These are phyloP conservation scores for Cutaneotrichosporon sp. DNA, from an alignment of 1,284 basidiomycete genomes.

Conservation along the genomic window DNA sequence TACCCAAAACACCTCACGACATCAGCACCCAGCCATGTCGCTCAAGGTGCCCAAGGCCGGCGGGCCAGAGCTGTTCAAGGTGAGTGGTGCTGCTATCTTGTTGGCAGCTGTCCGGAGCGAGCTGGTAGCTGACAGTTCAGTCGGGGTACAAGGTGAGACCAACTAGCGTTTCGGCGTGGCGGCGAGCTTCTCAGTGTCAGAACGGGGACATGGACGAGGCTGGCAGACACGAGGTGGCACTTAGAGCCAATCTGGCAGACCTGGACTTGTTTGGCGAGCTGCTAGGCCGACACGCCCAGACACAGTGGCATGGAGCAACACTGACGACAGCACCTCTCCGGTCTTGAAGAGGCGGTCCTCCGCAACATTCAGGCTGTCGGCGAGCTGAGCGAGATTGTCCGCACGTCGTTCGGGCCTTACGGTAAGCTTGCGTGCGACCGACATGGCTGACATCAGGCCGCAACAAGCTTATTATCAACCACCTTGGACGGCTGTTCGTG, in stretches of 20 bases:
- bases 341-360: conserved; percentile 86
- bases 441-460: conserved; percentile 58
- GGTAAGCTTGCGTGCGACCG: conserved; percentile 52
- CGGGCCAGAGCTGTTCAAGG: conserved; percentile 80
- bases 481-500: conserved; percentile 90
- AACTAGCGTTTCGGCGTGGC: too few species aligned
- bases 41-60: conserved; percentile 73
- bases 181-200: too few species aligned
- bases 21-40: conserved; percentile 8
- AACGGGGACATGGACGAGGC: too few species aligned
- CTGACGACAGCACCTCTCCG: conserved; percentile 65
- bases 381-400: conserved; percentile 89
- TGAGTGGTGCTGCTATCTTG: conserved; percentile 36
- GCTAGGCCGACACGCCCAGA: neutral
- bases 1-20: neutral
- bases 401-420: conserved; percentile 94
- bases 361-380: conserved; percentile 93
- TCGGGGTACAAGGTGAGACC: conserved; percentile 17
- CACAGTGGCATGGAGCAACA: neutral
- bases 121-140: conserved; percentile 4
- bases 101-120: neutral
- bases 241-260: neutral
- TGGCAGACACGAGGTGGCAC: neutral
- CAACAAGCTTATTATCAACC: conserved; percentile 95
- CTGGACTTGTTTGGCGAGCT: too few species aligned